Conservation (phyloP, 2,329 filamentous ascomycete genomes). For the Colletotrichum destructivum region DNA sequence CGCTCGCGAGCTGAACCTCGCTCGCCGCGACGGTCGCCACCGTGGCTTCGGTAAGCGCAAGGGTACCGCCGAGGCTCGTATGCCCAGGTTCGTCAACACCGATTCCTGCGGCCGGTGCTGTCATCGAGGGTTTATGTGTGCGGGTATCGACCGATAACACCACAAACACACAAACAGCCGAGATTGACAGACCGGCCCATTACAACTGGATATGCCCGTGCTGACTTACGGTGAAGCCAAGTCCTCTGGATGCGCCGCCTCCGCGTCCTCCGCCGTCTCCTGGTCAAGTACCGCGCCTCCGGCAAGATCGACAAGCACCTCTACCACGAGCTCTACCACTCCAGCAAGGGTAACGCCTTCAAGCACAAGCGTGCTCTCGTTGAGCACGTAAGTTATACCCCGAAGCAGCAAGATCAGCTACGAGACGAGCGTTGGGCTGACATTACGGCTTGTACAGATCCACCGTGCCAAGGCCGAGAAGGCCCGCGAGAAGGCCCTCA, state of each 20-base stretch:
- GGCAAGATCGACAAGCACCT: constrained; percentile 99
- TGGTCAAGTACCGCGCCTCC: constrained; percentile 99
- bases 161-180: neutral
- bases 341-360: constrained; percentile 99
- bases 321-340: constrained; percentile 99
- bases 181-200: neutral
- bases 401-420: constrained; percentile 20
- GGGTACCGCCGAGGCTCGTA: constrained; percentile 99
- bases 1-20: constrained; percentile 94
- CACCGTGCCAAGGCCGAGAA: constrained; percentile 99
- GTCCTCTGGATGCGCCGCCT: constrained; percentile 99
- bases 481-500: constrained; percentile 92
- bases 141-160: neutral
- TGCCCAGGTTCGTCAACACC: constrained; percentile 84
- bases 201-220: neutral
- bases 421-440: constrained; percentile 41
- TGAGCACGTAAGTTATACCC: constrained; percentile 89
- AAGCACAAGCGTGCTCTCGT: constrained; percentile 99
- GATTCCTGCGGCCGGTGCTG: constrained; percentile 3
- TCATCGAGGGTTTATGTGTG: neutral
- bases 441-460: constrained; percentile 73
- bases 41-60: constrained; percentile 99
- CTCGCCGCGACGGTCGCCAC: constrained; percentile 96
- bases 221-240: constrained; percentile 73
- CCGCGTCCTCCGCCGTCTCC: constrained; percentile 97